These are phyloP conservation scores for Heterobasidion parviporum DNA, from an alignment of 1,284 basidiomycete species.

Conservation along the genomic window DNA sequence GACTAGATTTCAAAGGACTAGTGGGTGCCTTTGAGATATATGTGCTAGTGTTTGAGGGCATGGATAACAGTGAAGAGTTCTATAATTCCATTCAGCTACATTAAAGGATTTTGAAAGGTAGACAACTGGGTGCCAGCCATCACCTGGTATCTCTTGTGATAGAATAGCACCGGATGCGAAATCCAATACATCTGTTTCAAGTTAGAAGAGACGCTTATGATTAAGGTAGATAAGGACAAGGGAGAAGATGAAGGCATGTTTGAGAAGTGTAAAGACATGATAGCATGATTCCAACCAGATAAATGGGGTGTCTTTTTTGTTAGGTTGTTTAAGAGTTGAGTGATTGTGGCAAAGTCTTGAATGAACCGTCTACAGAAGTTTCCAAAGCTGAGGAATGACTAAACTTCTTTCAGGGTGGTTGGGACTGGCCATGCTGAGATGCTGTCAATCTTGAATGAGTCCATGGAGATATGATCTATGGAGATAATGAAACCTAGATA, in stretches of 20 bases:
- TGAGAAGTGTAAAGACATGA: conserved; percentile 21
- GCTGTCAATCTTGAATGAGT: background rate
- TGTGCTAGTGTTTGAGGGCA: background rate
- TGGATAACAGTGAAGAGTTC: conserved; percentile 10
- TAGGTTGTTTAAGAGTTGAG: background rate
- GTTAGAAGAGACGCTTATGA: background rate
- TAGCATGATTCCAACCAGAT: conserved; percentile 15
- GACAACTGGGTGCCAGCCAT: conserved; percentile 4
- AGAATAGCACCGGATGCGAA: conserved; percentile 3
- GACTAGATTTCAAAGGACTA: too few species aligned
- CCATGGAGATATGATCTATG: background rate
- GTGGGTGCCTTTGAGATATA: too few species aligned
- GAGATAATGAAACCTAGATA: background rate
- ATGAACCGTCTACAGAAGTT: background rate
- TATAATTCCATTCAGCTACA: conserved; percentile 12
- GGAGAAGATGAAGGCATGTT: conserved; percentile 5
- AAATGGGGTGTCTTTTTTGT: conserved; percentile 3
- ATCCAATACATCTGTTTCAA: conserved; percentile 1
- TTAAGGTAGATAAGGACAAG: background rate
- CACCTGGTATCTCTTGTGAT: background rate
- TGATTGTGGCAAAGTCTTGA: background rate
- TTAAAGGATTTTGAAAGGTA: conserved; percentile 6
- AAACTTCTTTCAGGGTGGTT: conserved; percentile 9
- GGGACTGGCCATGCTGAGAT: background rate
- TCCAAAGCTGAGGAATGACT: background rate